Evolutionary conservation across 169 alveolate species (phyloP).

Genomic region (Theileria parva): DNA sequence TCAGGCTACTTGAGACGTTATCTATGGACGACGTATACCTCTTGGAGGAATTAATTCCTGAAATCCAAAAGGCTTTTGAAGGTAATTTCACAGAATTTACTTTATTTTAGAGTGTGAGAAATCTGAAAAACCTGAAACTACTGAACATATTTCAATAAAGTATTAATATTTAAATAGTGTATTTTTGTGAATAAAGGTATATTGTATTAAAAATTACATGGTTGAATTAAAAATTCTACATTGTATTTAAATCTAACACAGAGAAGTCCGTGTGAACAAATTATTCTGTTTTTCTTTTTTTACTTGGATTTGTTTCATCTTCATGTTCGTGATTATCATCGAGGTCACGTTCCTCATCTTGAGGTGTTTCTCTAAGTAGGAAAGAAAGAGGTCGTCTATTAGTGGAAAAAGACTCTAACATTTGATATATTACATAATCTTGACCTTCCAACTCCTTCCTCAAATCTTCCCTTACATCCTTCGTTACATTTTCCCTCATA

Average conservation of each 20-base stretch:
- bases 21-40: constrained; percentile 64
- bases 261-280: not conserved
- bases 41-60: constrained; percentile 58
- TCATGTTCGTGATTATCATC: not conserved
- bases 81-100: constrained; percentile 15
- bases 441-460: constrained; percentile 19
- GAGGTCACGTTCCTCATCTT: not conserved
- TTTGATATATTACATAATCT: constrained; percentile 40
- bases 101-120: constrained; percentile 9
- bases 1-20: constrained; percentile 49
- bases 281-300: not conserved
- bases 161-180: not conserved
- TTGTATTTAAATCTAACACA: not conserved
- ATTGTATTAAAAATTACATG: not conserved
- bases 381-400: constrained; percentile 59
- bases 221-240: constrained; percentile 6
- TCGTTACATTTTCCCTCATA: not conserved
- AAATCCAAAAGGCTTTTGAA: constrained; percentile 53
- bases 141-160: constrained; percentile 9
- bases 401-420: constrained; percentile 55
- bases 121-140: constrained; percentile 30
- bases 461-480: not conserved
- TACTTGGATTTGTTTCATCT: not conserved
- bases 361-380: not conserved
- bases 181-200: not conserved